phyloP scores from a whole-genome alignment of 371 early-diverging fungal species.

The Mucor mucedo region DNA sequence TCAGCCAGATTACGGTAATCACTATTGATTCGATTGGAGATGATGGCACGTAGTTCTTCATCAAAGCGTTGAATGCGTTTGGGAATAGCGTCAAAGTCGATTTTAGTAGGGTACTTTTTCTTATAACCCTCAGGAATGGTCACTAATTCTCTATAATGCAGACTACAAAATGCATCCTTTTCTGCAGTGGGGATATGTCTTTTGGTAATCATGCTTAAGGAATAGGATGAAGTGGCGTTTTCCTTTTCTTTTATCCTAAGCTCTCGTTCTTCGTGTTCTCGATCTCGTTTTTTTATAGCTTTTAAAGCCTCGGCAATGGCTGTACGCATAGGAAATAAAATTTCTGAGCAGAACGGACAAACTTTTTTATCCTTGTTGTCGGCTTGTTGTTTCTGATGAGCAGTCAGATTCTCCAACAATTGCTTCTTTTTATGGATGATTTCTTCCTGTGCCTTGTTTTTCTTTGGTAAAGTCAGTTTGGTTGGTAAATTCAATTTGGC shows the following conservation, averaged over 20 bases:
- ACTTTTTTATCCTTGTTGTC: not conserved
- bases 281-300: slow-evolving; percentile 23
- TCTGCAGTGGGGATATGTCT: slow-evolving; percentile 12
- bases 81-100: slow-evolving; percentile 45
- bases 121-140: slow-evolving; percentile 49
- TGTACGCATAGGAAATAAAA: slow-evolving; percentile 7
- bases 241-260: not conserved
- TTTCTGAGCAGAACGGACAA: slow-evolving; percentile 21
- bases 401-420: not conserved
- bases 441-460: not conserved
- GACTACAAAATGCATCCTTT: slow-evolving; percentile 50
- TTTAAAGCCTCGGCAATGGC: slow-evolving; percentile 19
- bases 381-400: not conserved
- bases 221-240: slow-evolving; percentile 1
- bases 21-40: slow-evolving; percentile 36
- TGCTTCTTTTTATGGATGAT: not conserved
- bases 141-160: slow-evolving; percentile 52
- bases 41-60: slow-evolving; percentile 43
- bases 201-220: slow-evolving; percentile 1
- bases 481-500: not conserved
- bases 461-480: not conserved
- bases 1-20: slow-evolving; percentile 40
- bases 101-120: slow-evolving; percentile 46
- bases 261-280: slow-evolving; percentile 12
- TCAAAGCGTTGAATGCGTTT: slow-evolving; percentile 34